Evolutionary conservation across 345 rosid species (phyloP), one percentile per base, ranked within the genome.

Genomic region (Ailanthus altissimus): DNA sequence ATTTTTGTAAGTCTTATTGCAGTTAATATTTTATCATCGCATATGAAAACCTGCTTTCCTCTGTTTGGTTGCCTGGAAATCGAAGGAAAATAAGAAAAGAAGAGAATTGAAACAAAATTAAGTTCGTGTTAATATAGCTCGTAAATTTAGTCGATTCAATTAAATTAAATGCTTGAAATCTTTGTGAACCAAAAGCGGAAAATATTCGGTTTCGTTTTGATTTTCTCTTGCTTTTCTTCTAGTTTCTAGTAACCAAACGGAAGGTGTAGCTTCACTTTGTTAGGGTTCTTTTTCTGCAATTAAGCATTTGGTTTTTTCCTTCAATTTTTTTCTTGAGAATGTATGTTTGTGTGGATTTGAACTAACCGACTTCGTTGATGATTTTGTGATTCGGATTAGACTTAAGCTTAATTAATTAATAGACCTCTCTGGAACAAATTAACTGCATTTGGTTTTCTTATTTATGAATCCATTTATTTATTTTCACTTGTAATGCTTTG

Each of bases 241-340:
- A 8, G 12, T 63, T 63, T 63, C 47, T 20, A 7, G 20, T 60
- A 14, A 18, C 23, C 23, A 36, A 63, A 4, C 21, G 3, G 46
- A 38, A 63, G 4, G 36, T n/a, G 18, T 63, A 36, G n/a, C 9
- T 63, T 38, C 67, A 20, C 23, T 38, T 15, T 51, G n/a, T 40
- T 65, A 50, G 60, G 73, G 43, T 51, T 32, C 18, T 10, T 46
- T 67, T 69, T 25, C 45, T 69, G 58, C 59, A 47, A 69, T 49
- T 49, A 25, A 16, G 23, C 58, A 9, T 26, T 50, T 11, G 3
- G 15, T 69, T 69, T 28, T 28, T 26, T 15, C n/a, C 28, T 49
- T 16, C 0, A 8, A 40, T 36, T 64, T 0, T 42, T 67, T 67
- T 67, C 15, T 13, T 38, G 26, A 66, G 49, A 12, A 45, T 45